Evolutionary conservation across 768 basidiomycete species (phyloP), one percentile per base, ranked within the genome.

Genomic region (Pleurotus citrinopileatus): DNA sequence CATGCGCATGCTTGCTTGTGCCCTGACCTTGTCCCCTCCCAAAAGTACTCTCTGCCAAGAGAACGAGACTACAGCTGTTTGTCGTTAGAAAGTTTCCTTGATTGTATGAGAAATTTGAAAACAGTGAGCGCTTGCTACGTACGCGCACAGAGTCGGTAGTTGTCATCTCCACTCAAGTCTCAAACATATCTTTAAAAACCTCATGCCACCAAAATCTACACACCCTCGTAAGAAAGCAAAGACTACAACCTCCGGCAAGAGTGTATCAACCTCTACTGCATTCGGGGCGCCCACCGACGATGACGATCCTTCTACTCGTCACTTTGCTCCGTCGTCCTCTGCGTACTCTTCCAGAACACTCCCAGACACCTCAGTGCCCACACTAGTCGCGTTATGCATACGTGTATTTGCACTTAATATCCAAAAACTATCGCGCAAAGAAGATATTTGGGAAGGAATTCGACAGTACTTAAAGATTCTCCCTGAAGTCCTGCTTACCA

Each of bases 401-500:
- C 75, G 79, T 23, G 65, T 72, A 4, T 84, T 87, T 54, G 83
- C 77, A 25, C 60, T 70, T 1, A 70, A 77, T 52, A 65, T 83
- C 32, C 61, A 62, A 29, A 55, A 55, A 20, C 23, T 51, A 23
- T 3, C 67, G 86, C n/a, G 71, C 73, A 32, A 66, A 63, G 26
- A 67, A 75, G 43, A 50, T 7, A 51, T 61, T 26, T 83, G 82
- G 80, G 61, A 70, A 22, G 55, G 53, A n/a, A 66, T 73, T 3
- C 70, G 73, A 23, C 42, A 44, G 20, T 70, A 72, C 59, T 64
- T 89, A 15, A 71, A 73, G 44, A 58, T 59, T 3, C 62, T 89
- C 6, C 87, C 87, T 0, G 83, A 86, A 37, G 4, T 66, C 7
- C 55, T 85, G 3, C 66, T 79, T 13, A 75, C 80, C 25, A 76